phyloP scores from a whole-genome alignment of 495 filamentous ascomycete genomes.

The Choiromyces venosus region DNA sequence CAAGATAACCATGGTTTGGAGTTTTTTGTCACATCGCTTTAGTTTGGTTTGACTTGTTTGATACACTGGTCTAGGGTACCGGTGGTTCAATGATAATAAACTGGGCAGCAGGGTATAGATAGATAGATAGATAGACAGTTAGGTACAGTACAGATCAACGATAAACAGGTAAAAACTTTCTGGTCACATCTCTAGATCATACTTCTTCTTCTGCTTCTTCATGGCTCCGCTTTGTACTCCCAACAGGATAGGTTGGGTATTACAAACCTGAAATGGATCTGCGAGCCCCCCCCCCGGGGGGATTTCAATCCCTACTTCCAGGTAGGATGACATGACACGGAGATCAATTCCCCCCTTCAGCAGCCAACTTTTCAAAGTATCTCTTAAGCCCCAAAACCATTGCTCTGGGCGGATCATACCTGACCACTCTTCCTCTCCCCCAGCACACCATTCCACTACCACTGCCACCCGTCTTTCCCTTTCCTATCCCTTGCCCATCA shows the following conservation, averaged over 20 bases:
- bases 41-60: background rate
- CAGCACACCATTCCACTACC: constrained; percentile 8
- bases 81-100: background rate
- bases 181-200: background rate
- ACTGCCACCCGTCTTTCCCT: constrained; percentile 15
- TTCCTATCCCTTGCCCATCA: constrained; percentile 9
- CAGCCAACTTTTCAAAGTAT: constrained; percentile 29
- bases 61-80: background rate
- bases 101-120: background rate
- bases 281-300: background rate
- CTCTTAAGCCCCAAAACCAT: constrained; percentile 24
- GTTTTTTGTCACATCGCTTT: background rate
- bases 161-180: background rate
- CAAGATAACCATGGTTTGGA: background rate
- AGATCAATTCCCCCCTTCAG: background rate
- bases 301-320: background rate
- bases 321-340: background rate
- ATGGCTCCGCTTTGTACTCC: background rate
- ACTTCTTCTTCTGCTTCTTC: too few species aligned
- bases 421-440: constrained; percentile 24
- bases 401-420: constrained; percentile 23
- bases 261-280: background rate
- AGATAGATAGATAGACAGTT: background rate
- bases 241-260: background rate
- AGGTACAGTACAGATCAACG: background rate